Evolutionary conservation across 352 stramenopile genomes (phyloP).

Genomic region (Pythium coloratum): DNA sequence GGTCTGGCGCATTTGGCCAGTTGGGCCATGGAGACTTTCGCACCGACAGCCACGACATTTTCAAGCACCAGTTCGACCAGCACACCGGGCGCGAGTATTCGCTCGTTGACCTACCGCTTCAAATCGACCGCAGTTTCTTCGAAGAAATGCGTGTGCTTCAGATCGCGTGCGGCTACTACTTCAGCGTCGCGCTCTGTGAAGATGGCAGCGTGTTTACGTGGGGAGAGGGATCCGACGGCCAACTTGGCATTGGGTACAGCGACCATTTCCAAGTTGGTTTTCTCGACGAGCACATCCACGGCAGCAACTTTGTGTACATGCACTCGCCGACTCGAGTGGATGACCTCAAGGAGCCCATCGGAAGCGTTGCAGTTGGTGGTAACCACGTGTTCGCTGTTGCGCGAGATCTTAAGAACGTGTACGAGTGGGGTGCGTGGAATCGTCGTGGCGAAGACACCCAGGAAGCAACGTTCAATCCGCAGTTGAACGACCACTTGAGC

Average conservation of each 20-base stretch:
- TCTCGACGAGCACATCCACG: conserved; percentile 65
- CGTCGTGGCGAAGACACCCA: conserved; percentile 42
- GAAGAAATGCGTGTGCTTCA: conserved; percentile 72
- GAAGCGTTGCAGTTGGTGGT: conserved; percentile 49
- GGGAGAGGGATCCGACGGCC: conserved; percentile 73
- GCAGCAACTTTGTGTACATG: conserved; percentile 79
- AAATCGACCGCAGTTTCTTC: conserved; percentile 69
- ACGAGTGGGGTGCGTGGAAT: conserved; percentile 73
- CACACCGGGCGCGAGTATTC: conserved; percentile 69
- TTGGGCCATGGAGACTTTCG: conserved; percentile 72
- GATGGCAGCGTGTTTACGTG: conserved; percentile 73
- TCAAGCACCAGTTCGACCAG: conserved; percentile 62
- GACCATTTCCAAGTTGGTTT: conserved; percentile 70
- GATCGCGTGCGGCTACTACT: conserved; percentile 77
- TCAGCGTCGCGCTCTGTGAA: conserved; percentile 65
- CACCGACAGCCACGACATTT: conserved; percentile 46
- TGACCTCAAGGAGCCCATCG: conserved; percentile 57
- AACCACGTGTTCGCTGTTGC: conserved; percentile 74
- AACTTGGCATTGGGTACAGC: conserved; percentile 63
- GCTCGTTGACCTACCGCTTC: conserved; percentile 63
- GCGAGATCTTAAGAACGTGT: conserved; percentile 45
- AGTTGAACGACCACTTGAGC: conserved; percentile 48
- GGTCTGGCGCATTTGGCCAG: conserved; percentile 63
- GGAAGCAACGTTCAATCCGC: conserved; percentile 55
- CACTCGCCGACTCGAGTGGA: conserved; percentile 59